Evolutionary conservation across 1,139 yeast species (phyloP).

Genomic region (Wickerhamiella infanticola): DNA sequence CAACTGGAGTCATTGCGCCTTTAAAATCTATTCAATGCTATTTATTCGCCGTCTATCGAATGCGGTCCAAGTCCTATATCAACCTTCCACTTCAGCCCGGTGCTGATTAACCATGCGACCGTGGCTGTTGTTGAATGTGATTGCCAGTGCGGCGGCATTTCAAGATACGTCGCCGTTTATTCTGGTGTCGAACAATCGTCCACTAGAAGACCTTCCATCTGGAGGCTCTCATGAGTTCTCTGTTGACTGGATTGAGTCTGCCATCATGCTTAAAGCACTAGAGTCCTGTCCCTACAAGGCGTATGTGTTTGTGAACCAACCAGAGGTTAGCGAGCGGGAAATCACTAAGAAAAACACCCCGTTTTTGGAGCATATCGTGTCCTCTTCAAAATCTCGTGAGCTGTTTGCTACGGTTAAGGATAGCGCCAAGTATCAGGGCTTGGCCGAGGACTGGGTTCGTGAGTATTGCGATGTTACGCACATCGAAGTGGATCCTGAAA

Average conservation of each 20-base stretch:
- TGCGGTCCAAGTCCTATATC: too few relatives aligned
- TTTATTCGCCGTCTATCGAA: too few relatives aligned
- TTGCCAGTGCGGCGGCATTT: constrained; percentile 5
- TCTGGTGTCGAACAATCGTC: constrained; percentile 12
- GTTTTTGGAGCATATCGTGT: constrained; percentile 10
- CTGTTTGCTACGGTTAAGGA: not conserved
- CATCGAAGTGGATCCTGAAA: constrained; percentile 16
- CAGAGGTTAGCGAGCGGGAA: constrained; percentile 23
- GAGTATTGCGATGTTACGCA: constrained; percentile 19
- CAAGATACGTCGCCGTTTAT: constrained; percentile 16
- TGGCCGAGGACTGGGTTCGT: constrained; percentile 15
- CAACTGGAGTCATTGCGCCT: too few relatives aligned
- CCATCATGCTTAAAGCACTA: constrained; percentile 13
- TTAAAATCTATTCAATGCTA: too few relatives aligned
- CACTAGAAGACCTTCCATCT: constrained; percentile 7
- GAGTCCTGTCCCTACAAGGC: constrained; percentile 24
- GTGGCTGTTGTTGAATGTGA: not conserved
- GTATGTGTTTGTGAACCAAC: constrained; percentile 25
- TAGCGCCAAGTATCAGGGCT: not conserved
- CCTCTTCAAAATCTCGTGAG: not conserved
- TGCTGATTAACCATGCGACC: not conserved
- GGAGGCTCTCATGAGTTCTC: constrained; percentile 8
- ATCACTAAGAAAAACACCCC: constrained; percentile 17
- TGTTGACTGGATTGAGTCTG: constrained; percentile 10
- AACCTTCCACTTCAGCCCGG: too few relatives aligned